A percentile compares a stretch with the other conserved stretches of the same genome.
Evolutionary conservation across 257 asterid genomes (phyloP).

Genomic region (Solanum tarijense): DNA sequence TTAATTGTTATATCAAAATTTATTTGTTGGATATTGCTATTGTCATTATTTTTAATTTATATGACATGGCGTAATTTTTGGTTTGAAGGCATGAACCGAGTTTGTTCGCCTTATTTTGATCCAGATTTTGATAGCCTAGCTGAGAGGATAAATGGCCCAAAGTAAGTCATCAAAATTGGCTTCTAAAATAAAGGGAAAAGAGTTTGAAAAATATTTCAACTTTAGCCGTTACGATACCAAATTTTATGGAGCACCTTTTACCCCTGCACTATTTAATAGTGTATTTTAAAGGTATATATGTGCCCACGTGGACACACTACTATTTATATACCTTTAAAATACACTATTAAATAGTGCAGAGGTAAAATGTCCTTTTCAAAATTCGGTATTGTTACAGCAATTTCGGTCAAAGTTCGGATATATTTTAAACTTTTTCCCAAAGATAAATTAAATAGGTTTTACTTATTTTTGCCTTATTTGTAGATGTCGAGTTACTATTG

Average conservation of each 20-base stretch:
- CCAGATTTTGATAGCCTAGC: conserved; percentile 68
- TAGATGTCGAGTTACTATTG: conserved; percentile 60
- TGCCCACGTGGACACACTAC: too few relatives aligned
- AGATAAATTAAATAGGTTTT: neutral
- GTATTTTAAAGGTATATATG: too few relatives aligned
- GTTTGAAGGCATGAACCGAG: conserved; percentile 34
- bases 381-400: too few relatives aligned
- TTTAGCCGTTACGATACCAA: too few relatives aligned
- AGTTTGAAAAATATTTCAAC: too few relatives aligned
- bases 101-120: conserved; percentile 59
- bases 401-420: too few relatives aligned
- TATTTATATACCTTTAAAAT: too few relatives aligned
- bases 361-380: too few relatives aligned
- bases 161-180: conserved; percentile 23
- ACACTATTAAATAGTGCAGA: too few relatives aligned
- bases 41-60: neutral
- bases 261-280: too few relatives aligned
- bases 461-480: neutral
- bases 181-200: neutral
- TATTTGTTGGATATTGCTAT: neutral
- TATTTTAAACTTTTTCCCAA: too few relatives aligned
- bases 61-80: neutral
- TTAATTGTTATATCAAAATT: neutral
- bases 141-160: conserved; percentile 61
- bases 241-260: too few relatives aligned